A percentile compares a stretch with the other conserved stretches of the same genome.
These are phyloP conservation scores for Dalechampia spathulata DNA, from an alignment of 441 rosid species.

Conservation along the genomic window DNA sequence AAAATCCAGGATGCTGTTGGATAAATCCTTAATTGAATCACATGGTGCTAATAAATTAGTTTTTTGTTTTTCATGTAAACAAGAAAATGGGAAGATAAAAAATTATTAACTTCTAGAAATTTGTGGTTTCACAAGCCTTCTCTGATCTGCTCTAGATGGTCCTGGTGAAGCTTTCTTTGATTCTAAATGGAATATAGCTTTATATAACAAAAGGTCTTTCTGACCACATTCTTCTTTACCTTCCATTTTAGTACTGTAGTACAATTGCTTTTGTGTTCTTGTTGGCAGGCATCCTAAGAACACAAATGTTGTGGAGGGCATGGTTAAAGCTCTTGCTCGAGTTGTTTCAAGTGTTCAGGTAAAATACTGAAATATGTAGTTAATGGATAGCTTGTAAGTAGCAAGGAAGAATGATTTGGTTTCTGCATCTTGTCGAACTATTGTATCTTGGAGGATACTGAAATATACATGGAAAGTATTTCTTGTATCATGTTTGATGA, in stretches of 20 bases:
- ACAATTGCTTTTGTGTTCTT: conserved; percentile 20
- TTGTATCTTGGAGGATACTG: conserved; percentile 12
- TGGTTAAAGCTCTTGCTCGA: conserved; percentile 98
- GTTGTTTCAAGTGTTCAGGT: conserved; percentile 99
- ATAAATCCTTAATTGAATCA: background rate
- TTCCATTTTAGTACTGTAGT: conserved; percentile 5
- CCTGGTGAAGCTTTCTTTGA: background rate
- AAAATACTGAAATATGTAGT: conserved; percentile 15
- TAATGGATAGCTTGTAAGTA: background rate
- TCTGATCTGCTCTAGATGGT: background rate
- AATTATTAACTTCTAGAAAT: background rate
- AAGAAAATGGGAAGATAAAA: background rate
- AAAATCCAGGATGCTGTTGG: background rate
- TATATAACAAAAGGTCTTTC: background rate
- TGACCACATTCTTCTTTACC: background rate
- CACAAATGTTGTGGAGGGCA: conserved; percentile 96
- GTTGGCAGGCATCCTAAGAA: conserved; percentile 83
- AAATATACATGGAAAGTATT: background rate
- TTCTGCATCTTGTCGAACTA: conserved; percentile 13
- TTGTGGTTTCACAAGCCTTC: background rate
- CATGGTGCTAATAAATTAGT: background rate
- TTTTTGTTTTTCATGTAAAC: too few species aligned
- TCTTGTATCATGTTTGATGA: background rate
- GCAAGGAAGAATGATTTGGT: conserved; percentile 12
- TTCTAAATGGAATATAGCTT: background rate